phyloP scores from a whole-genome alignment of 257 asterid species.

The Marsdenia floribunda region DNA sequence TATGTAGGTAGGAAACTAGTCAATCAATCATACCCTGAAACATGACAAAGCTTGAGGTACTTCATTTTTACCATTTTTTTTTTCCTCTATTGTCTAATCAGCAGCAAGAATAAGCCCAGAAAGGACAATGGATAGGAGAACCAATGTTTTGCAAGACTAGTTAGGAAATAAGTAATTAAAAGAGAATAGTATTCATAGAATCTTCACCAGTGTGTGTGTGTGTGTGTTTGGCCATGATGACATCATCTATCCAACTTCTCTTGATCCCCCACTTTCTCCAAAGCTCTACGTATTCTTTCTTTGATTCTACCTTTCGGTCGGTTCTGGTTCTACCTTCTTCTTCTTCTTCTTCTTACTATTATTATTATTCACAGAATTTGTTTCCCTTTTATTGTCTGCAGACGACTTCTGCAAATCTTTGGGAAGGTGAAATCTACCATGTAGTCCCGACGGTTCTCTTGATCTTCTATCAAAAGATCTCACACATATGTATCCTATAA shows the following conservation, averaged over 20 bases:
- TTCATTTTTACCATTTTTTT: neutral
- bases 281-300: too few relatives aligned
- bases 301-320: too few relatives aligned
- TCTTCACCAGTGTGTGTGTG: too few relatives aligned
- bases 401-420: neutral
- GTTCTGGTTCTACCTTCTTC: too few relatives aligned
- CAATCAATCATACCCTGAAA: neutral
- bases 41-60: neutral
- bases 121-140: neutral
- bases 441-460: neutral
- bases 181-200: too few relatives aligned
- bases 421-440: neutral
- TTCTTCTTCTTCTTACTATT: neutral
- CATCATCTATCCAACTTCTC: too few relatives aligned
- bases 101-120: neutral
- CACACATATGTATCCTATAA: neutral
- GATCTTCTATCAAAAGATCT: neutral
- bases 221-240: too few relatives aligned
- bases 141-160: neutral
- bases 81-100: neutral
- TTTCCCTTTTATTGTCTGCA: neutral
- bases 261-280: too few relatives aligned
- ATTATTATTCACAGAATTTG: too few relatives aligned
- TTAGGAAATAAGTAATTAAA: too few relatives aligned
- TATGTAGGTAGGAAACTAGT: neutral